These are phyloP conservation scores for Acer saccharum DNA, from an alignment of 345 rosid genomes.

Conservation along the genomic window DNA sequence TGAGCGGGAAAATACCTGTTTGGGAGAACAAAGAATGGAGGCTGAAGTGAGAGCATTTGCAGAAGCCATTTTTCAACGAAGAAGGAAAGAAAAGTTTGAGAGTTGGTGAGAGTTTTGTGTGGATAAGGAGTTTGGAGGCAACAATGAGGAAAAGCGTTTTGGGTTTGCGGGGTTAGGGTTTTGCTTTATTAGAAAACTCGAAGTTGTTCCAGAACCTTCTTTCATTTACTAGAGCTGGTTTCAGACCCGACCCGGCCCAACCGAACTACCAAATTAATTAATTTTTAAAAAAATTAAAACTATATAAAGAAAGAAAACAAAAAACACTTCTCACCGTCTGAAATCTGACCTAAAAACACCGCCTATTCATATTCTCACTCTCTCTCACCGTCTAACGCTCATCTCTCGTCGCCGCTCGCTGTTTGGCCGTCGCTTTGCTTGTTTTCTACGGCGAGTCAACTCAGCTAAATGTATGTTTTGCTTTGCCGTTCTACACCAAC, in stretches of 20 bases:
- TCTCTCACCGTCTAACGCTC: no score
- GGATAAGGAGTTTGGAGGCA: conserved; percentile 41
- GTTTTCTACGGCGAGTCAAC: no score
- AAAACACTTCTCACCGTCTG: no score
- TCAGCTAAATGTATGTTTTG: no score
- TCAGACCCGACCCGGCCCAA: conserved; percentile 21
- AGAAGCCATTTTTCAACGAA: conserved; percentile 55
- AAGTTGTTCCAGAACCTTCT: conserved; percentile 68
- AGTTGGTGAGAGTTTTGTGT: conserved; percentile 16
- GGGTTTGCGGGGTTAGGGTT: conserved; percentile 45
- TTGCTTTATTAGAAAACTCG: conserved; percentile 29
- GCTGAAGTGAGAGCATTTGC: conserved; percentile 75
- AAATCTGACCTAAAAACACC: no score
- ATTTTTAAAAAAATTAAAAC: no score
- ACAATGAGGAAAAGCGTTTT: not conserved
- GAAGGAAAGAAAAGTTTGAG: not conserved
- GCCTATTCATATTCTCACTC: no score
- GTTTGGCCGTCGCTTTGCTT: no score
- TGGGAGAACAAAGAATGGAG: conserved; percentile 68
- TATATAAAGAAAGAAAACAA: no score
- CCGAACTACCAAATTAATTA: not conserved
- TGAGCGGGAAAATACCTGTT: conserved; percentile 45
- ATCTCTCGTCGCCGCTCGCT: no score
- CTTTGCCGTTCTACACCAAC: no score
- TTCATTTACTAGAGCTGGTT: conserved; percentile 26